These are phyloP conservation scores for Lachancea kluyveri DNA, from an alignment of 805 yeast genomes.

Conservation along the genomic window DNA sequence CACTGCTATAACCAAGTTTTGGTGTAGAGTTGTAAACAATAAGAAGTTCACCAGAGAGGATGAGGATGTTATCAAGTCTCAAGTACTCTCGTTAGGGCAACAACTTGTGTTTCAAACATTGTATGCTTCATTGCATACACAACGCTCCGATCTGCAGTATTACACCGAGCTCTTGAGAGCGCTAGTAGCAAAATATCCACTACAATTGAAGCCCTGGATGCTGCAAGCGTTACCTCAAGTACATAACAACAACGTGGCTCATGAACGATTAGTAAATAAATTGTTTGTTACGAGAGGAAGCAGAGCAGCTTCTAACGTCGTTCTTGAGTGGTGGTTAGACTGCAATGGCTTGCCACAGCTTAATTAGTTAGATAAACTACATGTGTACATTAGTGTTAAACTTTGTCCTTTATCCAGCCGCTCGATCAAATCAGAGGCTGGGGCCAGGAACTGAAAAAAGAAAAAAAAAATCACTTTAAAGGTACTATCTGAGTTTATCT, in stretches of 20 bases:
- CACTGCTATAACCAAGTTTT: slow-evolving; percentile 45
- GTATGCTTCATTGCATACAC: slow-evolving; percentile 42
- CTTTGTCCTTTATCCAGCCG: no score
- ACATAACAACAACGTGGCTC: slow-evolving; percentile 24
- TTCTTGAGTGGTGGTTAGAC: slow-evolving; percentile 61
- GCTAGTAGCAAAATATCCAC: slow-evolving; percentile 43
- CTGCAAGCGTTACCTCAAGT: slow-evolving; percentile 21
- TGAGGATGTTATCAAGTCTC: slow-evolving; percentile 28
- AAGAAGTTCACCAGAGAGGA: slow-evolving; percentile 42
- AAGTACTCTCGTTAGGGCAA: slow-evolving; percentile 23
- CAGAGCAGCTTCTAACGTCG: slow-evolving; percentile 49
- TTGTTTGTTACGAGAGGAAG: slow-evolving; percentile 60
- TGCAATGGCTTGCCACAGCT: slow-evolving; percentile 40
- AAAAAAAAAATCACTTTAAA: no score
- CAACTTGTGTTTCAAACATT: slow-evolving; percentile 30
- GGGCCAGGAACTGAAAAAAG: no score
- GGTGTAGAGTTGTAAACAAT: slow-evolving; percentile 42
- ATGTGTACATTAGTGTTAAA: no score
- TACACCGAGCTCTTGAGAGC: slow-evolving; percentile 48
- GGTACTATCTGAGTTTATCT: no score
- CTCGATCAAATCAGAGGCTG: no score
- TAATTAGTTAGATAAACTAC: no score
- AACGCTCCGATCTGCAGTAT: slow-evolving; percentile 54
- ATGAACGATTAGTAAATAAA: slow-evolving; percentile 47
- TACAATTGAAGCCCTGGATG: slow-evolving; percentile 47